Percentiles rank a stretch among this genome's conserved stretches.
phyloP scores from a whole-genome alignment of 352 stramenopile genomes.

The Globisporangium sylvaticum region DNA sequence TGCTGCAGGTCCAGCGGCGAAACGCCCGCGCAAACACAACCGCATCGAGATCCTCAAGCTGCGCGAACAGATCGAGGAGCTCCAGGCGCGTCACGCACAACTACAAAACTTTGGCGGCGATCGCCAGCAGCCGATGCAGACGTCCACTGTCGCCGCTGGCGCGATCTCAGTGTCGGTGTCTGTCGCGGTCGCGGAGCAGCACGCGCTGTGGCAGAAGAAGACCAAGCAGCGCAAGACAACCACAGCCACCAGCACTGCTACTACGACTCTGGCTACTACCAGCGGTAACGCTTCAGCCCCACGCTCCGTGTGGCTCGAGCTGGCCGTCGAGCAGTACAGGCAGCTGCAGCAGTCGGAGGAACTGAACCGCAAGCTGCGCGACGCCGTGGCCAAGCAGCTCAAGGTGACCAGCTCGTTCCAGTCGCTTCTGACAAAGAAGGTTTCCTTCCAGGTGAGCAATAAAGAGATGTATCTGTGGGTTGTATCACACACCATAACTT shows the following conservation, averaged over 20 bases:
- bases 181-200: slow-evolving; percentile 1
- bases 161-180: not conserved
- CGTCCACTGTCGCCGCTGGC: not conserved
- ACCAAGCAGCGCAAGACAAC: not conserved
- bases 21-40: slow-evolving; percentile 13
- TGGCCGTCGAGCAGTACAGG: slow-evolving; percentile 41
- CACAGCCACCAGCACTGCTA: not conserved
- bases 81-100: slow-evolving; percentile 1
- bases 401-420: slow-evolving; percentile 38
- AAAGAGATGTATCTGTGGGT: too few relatives aligned
- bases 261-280: not conserved
- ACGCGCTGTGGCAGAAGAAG: not conserved
- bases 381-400: slow-evolving; percentile 34
- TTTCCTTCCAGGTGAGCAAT: not conserved
- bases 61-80: slow-evolving; percentile 7
- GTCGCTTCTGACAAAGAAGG: slow-evolving; percentile 31
- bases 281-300: not conserved
- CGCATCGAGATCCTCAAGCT: slow-evolving; percentile 18
- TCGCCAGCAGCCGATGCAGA: not conserved
- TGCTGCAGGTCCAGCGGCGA: not conserved
- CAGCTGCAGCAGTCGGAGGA: slow-evolving; percentile 34
- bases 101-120: not conserved
- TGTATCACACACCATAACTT: too few relatives aligned
- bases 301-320: slow-evolving; percentile 33
- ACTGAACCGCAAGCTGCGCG: slow-evolving; percentile 39